Percentiles rank a stretch among this genome's conserved stretches.
These are phyloP conservation scores for Malus hybrid DNA, from an alignment of 331 rosid species.

Conservation along the genomic window DNA sequence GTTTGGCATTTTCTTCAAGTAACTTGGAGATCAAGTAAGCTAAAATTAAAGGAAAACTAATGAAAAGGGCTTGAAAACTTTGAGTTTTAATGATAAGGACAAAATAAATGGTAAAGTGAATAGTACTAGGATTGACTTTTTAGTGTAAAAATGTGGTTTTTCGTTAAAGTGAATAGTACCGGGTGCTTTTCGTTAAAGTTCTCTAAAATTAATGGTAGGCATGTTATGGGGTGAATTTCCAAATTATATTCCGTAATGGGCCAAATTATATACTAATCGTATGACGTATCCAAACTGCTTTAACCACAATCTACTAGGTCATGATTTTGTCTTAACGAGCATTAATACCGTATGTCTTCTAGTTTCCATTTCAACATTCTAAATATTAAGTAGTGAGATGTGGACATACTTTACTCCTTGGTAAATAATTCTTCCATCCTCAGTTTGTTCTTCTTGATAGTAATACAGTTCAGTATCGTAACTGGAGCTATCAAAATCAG, in stretches of 20 bases:
- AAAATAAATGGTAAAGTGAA: too few species aligned
- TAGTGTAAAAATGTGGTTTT: too few species aligned
- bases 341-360: background rate
- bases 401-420: slow-evolving; percentile 44
- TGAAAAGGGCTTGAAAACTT: too few species aligned
- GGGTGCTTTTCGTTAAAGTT: too few species aligned
- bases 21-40: background rate
- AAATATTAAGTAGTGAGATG: slow-evolving; percentile 9
- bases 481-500: slow-evolving; percentile 24
- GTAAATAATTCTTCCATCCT: slow-evolving; percentile 13
- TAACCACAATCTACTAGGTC: background rate
- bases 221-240: background rate
- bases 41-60: too few species aligned
- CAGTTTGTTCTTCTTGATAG: slow-evolving; percentile 33
- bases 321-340: background rate
- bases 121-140: too few species aligned
- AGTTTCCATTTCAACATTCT: slow-evolving; percentile 8
- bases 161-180: too few species aligned
- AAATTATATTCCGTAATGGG: background rate
- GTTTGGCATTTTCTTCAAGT: background rate
- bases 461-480: slow-evolving; percentile 38
- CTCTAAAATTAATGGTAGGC: background rate
- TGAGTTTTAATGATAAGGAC: too few species aligned
- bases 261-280: background rate
- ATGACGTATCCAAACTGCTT: background rate